Percentiles rank a stretch among this genome's conserved stretches.
Evolutionary conservation across 805 yeast species (phyloP).

Genomic region (Ascoidea tarda): DNA sequence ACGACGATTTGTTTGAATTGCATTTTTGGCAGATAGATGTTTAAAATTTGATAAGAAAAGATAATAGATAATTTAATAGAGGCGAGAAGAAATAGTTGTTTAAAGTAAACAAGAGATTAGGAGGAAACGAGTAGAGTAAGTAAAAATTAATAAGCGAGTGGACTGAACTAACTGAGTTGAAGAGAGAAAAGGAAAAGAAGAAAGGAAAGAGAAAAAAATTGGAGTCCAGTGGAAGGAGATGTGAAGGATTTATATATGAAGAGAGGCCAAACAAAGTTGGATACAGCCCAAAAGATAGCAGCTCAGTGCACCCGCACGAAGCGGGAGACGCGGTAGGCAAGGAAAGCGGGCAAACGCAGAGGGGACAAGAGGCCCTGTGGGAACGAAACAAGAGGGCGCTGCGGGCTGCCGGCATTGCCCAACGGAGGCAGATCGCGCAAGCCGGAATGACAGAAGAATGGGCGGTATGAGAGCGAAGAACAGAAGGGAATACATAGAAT

Average conservation of each 20-base stretch:
- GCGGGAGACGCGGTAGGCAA: neutral
- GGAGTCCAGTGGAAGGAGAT: neutral
- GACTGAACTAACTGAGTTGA: neutral
- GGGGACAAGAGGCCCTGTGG: neutral
- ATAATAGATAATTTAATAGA: neutral
- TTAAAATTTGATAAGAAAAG: neutral
- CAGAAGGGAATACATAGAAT: too few relatives aligned
- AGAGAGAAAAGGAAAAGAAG: neutral
- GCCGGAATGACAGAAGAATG: too few relatives aligned
- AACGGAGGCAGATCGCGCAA: too few relatives aligned
- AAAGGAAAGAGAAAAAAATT: neutral
- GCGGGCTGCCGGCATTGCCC: neutral
- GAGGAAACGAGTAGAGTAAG: neutral
- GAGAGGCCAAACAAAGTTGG: neutral
- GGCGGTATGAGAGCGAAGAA: too few relatives aligned
- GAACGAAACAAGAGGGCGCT: neutral
- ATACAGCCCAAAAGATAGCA: too few relatives aligned
- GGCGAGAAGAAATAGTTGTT: neutral
- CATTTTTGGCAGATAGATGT: conserved; percentile 2
- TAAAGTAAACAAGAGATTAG: neutral
- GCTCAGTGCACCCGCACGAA: too few relatives aligned
- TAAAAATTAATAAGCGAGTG: neutral
- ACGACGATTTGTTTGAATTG: conserved; percentile 6
- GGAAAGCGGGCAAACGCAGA: neutral
- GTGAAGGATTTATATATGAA: neutral